Conservation (phyloP, 2,329 filamentous ascomycete genomes). For the Fusarium sp. region DNA sequence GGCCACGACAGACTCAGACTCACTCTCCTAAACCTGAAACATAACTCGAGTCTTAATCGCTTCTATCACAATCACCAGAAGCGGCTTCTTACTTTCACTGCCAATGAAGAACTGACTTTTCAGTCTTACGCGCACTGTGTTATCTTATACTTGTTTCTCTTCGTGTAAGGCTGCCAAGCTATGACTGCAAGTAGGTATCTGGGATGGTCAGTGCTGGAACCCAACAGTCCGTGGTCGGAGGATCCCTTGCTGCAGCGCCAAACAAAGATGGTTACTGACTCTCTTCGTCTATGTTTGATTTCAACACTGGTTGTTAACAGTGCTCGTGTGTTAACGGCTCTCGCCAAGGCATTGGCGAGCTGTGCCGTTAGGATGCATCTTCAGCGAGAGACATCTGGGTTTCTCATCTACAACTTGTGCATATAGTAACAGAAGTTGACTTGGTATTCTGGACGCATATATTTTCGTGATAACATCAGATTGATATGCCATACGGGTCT, state of each 20-base stretch:
- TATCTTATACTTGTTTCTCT: background rate
- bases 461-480: background rate
- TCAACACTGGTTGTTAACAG: slow-evolving; percentile 5
- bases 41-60: background rate
- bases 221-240: background rate
- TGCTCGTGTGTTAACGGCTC: background rate
- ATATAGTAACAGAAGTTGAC: background rate
- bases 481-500: background rate
- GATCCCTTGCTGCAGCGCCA: background rate
- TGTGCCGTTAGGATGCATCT: slow-evolving; percentile 14
- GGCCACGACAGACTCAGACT: background rate
- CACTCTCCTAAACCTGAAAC: background rate
- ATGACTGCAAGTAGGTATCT: slow-evolving; percentile 7
- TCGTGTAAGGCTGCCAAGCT: background rate
- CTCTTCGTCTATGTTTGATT: slow-evolving; percentile 1
- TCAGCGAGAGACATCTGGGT: slow-evolving; percentile 4
- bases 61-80: background rate
- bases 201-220: background rate
- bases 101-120: background rate
- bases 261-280: background rate
- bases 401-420: background rate
- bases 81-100: background rate
- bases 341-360: slow-evolving; percentile 15
- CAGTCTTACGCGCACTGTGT: background rate
- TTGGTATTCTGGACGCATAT: background rate